These are phyloP conservation scores for Puccinia novopanici DNA, from an alignment of 1,284 basidiomycete species.

Conservation along the genomic window DNA sequence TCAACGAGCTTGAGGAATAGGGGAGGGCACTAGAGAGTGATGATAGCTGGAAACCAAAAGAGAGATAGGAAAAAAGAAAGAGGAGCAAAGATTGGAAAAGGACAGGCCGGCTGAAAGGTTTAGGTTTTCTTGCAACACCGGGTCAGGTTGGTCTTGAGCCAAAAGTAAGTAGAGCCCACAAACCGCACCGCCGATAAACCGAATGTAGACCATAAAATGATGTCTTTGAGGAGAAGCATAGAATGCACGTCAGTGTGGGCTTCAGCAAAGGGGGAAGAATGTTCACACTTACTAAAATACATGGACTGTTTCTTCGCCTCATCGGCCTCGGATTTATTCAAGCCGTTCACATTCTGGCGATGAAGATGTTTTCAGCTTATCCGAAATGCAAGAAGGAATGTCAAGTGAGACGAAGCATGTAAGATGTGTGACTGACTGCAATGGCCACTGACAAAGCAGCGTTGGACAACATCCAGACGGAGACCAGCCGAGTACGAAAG, in stretches of 20 bases:
- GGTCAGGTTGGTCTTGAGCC: conserved; percentile 30
- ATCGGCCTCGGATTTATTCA: conserved; percentile 38
- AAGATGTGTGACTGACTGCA: conserved; percentile 21
- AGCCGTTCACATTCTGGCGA: conserved; percentile 41
- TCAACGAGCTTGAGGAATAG: too few species aligned
- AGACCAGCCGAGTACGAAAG: conserved; percentile 70
- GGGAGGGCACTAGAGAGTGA: too few species aligned
- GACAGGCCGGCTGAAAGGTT: too few species aligned
- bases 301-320: conserved; percentile 48
- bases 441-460: conserved; percentile 60
- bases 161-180: conserved; percentile 48
- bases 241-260: neutral
- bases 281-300: conserved; percentile 48
- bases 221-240: conserved; percentile 12
- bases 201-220: conserved; percentile 49
- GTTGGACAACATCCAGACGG: conserved; percentile 74
- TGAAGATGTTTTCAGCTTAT: neutral
- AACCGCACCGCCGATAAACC: conserved; percentile 46
- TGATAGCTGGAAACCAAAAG: too few species aligned
- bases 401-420: too few species aligned
- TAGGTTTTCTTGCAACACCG: conserved; percentile 42
- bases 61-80: too few species aligned
- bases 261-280: neutral
- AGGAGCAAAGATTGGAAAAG: too few species aligned
- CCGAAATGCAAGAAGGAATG: neutral